Base-by-base conservation (phyloP, 768 basidiomycete genomes). In the Dioszegia crocea region DNA sequence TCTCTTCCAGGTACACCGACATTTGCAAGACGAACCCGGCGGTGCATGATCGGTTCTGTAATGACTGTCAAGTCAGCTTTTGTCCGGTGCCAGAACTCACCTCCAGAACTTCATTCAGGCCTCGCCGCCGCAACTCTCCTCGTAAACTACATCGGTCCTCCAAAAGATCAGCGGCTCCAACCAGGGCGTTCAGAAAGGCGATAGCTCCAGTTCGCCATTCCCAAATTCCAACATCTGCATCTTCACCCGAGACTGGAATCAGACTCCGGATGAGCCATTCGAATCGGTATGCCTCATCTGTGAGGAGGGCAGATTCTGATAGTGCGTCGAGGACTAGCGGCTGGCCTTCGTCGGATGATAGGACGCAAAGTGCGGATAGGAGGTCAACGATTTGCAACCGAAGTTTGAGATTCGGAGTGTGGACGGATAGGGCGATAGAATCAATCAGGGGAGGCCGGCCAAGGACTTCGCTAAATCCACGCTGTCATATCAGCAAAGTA, bases 1-100 rank as follows among this genome's bases (percentile, higher is more conserved):
- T 88, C 74, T 93, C 91, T 62, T 94, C 91, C 0, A 84, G 82
- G 66, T 91, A 94, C 26, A 89, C 81, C 61, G 87, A 83, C 5
- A 92, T 77, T 66, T 93, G 91, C 0, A 81, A 87, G n/a, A 88
- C 71, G n/a, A 94, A 77, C 3, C 66, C 73, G n/a, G 87, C 89
- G 6, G 89, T 88, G 1, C 89, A 88, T 66, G 83, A 82, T 38
- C 85, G 79, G 65, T 89, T 89, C 60, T 85, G 82, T 6, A 93
- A 79, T 3, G 84, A 83, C 91, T 92, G 1, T 21, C 3, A 19
- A 16, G 38, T 60, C 31, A 43, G 26, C 53, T 1, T 30, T 0
- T n/a, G 11, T 12, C 10, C 23, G 50, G 61, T 26, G 40, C 27
- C 38, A 48, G 30, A 30, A 82, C 89, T 56, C 79, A 94, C 92